Percentiles rank a stretch among this genome's conserved stretches.
phyloP scores from a whole-genome alignment of 1,284 basidiomycete species.

The Rhodotorula mucilaginosa region DNA sequence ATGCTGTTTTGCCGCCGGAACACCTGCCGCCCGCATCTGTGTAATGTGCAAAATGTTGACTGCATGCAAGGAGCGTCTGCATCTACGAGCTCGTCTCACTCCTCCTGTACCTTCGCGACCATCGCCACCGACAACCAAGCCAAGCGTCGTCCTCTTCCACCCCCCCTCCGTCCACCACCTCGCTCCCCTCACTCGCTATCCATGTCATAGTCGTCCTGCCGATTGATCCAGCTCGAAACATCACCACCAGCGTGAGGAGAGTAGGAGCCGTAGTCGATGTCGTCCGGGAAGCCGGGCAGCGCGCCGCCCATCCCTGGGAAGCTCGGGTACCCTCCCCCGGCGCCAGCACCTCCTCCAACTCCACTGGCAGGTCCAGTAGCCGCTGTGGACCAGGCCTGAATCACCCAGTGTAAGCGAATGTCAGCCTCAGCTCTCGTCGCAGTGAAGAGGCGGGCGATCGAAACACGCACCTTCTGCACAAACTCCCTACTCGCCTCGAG shows the following conservation, averaged over 20 bases:
- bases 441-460: too few relatives aligned
- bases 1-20: too few relatives aligned
- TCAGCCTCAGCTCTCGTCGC: too few relatives aligned
- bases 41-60: too few relatives aligned
- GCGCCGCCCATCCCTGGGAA: not conserved
- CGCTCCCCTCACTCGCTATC: slow-evolving; percentile 13
- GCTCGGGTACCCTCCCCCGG: not conserved
- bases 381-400: slow-evolving; percentile 8
- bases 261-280: slow-evolving; percentile 16
- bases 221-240: not conserved
- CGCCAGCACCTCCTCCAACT: not conserved
- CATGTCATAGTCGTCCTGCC: slow-evolving; percentile 1
- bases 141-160: not conserved
- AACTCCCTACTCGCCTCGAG: slow-evolving; percentile 33
- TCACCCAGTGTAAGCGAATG: too few relatives aligned
- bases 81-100: too few relatives aligned
- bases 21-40: too few relatives aligned
- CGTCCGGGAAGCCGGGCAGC: slow-evolving; percentile 14
- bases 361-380: not conserved
- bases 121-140: not conserved
- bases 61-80: too few relatives aligned
- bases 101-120: too few relatives aligned
- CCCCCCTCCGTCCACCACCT: not conserved
- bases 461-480: slow-evolving; percentile 26
- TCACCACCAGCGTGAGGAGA: not conserved